Base-by-base conservation (phyloP, 1,284 basidiomycete genomes). In the Rhodotorula sp. region DNA sequence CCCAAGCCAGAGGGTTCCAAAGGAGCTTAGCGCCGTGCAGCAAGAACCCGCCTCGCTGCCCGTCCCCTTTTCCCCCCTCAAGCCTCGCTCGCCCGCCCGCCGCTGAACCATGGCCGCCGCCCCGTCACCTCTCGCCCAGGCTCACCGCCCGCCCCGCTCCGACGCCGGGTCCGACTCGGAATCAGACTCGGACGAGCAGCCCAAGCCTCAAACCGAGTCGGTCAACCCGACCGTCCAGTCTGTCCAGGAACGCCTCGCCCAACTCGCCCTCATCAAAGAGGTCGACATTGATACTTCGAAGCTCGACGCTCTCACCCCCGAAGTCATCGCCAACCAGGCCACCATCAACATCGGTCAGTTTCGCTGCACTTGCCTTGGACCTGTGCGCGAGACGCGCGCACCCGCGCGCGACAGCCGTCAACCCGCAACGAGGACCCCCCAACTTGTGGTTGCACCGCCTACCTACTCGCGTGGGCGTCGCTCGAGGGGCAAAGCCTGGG, bases 241-340 rank as follows among this genome's bases (percentile, higher is more conserved):
- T 20, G 62, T 62, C 42, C 42, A 53, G 8, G 42, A 53, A 12
- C 26, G 26, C 30, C 61, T 74, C 6, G 37, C 46, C 6, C 45
- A 69, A 29, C 65, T 74, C 53, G 57, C 66, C 10, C 53, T 75
- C 46, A 69, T 77, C 58, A 58, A 73, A 18, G 76, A 77, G 59
- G 68, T 73, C 26, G 62, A 75, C 30, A 61, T 77, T 54, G 78
- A 80, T 64, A 62, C 77, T 57, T 70, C 75, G 65, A 77, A 87
- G 80, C 86, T 99, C 77, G 91, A 91, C 61, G 92, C 95, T 61
- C 85, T 98, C 67, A 92, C 90, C 60, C 95, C 93, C 29, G 92
- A 97, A 82, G 95, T 99, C 78, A 98, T 99, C 80, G 90, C 90
- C 77, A 96, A 95, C 85, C 95, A 99, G 85, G 95, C 91, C 33